Conservation (phyloP, 768 basidiomycete genomes). For the Tricholoma terreum region DNA sequence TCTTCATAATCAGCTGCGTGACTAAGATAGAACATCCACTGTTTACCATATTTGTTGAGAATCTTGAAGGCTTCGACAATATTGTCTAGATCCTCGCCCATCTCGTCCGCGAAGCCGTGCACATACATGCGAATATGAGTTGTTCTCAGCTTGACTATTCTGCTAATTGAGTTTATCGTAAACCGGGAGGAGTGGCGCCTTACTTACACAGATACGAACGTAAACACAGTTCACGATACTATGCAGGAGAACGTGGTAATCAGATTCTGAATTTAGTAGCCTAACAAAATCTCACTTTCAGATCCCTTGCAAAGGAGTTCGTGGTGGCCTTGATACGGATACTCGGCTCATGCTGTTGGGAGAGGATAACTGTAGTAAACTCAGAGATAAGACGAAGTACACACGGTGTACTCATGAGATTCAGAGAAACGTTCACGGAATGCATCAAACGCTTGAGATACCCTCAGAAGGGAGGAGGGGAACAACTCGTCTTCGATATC, state of each 20-base stretch:
- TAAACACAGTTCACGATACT: slow-evolving; percentile 16
- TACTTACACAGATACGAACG: slow-evolving; percentile 6
- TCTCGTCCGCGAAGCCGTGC: slow-evolving; percentile 14
- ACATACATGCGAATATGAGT: slow-evolving; percentile 11
- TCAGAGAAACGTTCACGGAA: slow-evolving; percentile 14
- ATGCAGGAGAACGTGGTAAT: not conserved
- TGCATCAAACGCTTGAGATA: slow-evolving; percentile 9
- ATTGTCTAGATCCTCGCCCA: slow-evolving; percentile 10
- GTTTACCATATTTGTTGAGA: slow-evolving; percentile 16
- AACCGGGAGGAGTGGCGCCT: not conserved
- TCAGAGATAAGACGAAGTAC: not conserved
- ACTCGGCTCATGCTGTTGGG: slow-evolving; percentile 8
- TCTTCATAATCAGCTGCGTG: not conserved
- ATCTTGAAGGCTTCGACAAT: slow-evolving; percentile 8
- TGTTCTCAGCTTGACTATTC: slow-evolving; percentile 2
- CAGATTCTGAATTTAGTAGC: not conserved
- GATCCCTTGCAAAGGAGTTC: slow-evolving; percentile 6
- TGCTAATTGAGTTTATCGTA: not conserved
- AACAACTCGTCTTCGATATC: slow-evolving; percentile 1
- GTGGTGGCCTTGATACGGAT: slow-evolving; percentile 9
- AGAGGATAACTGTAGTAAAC: not conserved
- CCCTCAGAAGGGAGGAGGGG: slow-evolving; percentile 3
- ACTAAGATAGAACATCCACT: not conserved
- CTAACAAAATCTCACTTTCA: slow-evolving; percentile 7
- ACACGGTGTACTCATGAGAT: slow-evolving; percentile 17